Evolutionary conservation across 352 stramenopile genomes (phyloP), one percentile per base, ranked within the genome.

Genomic region (Pythium aristosporum): DNA sequence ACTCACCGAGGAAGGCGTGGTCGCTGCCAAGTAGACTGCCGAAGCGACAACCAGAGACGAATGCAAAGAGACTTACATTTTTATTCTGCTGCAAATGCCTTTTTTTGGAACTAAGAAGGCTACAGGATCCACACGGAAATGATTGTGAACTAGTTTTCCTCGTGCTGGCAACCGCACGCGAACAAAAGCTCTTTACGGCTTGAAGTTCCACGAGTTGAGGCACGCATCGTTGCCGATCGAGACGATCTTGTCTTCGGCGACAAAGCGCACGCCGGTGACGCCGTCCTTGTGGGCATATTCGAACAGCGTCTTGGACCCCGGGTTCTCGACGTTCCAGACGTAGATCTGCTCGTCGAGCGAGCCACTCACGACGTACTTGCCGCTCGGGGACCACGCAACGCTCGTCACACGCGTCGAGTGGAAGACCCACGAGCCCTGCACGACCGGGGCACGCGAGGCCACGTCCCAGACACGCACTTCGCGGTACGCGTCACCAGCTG

Each of bases 281-380:
- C 85, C 85, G 47, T 94, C 85, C 66, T 92, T 90, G 80, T 94
- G 85, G 50, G 85, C 70, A 69, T 91, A 91, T 15, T 92, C 81
- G 54, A 92, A 90, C 15, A 67, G 72, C 53, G 74, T 76, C 69
- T 90, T 91, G 23, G 77, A 79, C 70, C 69, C 75, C 18, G 82
- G 81, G 53, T 71, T 91, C 62, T 86, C 80, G 9, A 98, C 73
- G 69, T 88, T 96, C 96, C 96, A 99, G 20, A 99, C 82, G 76
- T 98, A 99, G 62, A 99, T 95, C 57, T 91, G 92, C 65, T 98
- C 96, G 72, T 99, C 96, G 20, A 96, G 81, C 46, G 94, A 93
- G 9, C 94, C 91, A 61, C 90, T 98, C 13, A 88, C 96, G 8
- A 99, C 68, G 37, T 95, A 88, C 49, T 89, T 87, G 60, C 94